Base-by-base conservation (phyloP, 768 basidiomycete species). In the Coprinopsis cinerea region DNA sequence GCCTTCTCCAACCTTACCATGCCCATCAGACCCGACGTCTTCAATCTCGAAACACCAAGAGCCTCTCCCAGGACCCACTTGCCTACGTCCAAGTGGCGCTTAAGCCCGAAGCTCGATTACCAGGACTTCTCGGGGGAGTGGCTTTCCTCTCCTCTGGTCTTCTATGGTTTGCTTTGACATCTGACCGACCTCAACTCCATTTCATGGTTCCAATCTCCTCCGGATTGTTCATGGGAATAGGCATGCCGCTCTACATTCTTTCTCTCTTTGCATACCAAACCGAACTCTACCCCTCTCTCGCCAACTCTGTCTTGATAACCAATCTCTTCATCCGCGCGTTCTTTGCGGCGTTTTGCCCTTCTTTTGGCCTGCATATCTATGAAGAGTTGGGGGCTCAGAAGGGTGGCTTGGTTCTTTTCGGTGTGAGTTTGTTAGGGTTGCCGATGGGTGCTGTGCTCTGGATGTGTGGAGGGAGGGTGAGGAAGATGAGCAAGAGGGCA, bases 281-380 rank as follows among this genome's bases (percentile, higher is more conserved):
- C 10, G 37, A 39, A 6, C 18, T 39, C 9, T 39, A 39, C 37
- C 37, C 37, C 37, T 11, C 37, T 20, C 18, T 20, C 9, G 7
- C 9, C 18, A 9, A 7, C 22, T 52, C 51, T 2, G 51, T 49
- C 30, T 24, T 54, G 13, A 53, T 47, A 7, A 52, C 55, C 17
- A 53, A 53, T 48, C 15, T 53, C n/a, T 56, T 53, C 43, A 34
- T 53, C 15, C 47, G 52, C 3, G 47, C 41, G 20, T 23, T 56
- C 6, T 45, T 53, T 7, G 48, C 55, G 37, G 45, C 55, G 15
- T 56, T 53, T 53, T 53, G 49, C 44, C 55, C 55, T 14, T 50
- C 55, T 2, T 56, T 56, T 24, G 48, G 52, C n/a, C 43, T 44
- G n/a, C 52, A 53, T 24, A 53, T 56, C 52, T 56, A 53, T 32